Evolutionary conservation across 345 rosid species (phyloP).

Genomic region (Pistacia vera): DNA sequence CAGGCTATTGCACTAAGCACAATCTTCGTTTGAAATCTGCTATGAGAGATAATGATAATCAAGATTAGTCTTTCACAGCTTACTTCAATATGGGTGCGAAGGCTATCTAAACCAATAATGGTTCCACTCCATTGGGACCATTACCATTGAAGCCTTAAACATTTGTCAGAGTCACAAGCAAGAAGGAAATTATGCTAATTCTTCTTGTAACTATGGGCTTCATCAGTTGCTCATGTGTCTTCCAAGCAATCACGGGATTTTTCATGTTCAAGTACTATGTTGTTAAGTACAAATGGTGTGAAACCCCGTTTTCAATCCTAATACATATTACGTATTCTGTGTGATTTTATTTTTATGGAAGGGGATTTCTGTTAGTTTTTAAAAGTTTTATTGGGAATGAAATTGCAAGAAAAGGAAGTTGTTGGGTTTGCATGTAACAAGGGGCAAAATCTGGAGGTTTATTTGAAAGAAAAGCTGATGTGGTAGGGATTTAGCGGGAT

Average conservation of each 20-base stretch:
- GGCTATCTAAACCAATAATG: background rate
- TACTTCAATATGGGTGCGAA: background rate
- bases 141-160: background rate
- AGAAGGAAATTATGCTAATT: background rate
- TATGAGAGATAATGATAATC: background rate
- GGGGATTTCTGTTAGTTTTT: no score
- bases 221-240: background rate
- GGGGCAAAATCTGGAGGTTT: no score
- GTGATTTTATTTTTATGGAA: no score
- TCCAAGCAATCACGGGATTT: background rate
- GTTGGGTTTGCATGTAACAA: no score
- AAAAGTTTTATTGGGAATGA: no score
- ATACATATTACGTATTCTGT: no score
- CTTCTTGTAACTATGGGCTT: slow-evolving; percentile 1
- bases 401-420: no score
- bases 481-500: no score
- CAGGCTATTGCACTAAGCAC: no score
- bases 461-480: no score
- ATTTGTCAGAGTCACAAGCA: background rate
- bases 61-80: background rate
- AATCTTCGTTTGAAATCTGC: background rate
- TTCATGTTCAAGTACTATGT: slow-evolving; percentile 4
- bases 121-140: no score
- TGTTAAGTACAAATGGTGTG: background rate
- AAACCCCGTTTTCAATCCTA: no score